phyloP scores from a whole-genome alignment of 1,284 basidiomycete genomes.

The Leccinum fallax region DNA sequence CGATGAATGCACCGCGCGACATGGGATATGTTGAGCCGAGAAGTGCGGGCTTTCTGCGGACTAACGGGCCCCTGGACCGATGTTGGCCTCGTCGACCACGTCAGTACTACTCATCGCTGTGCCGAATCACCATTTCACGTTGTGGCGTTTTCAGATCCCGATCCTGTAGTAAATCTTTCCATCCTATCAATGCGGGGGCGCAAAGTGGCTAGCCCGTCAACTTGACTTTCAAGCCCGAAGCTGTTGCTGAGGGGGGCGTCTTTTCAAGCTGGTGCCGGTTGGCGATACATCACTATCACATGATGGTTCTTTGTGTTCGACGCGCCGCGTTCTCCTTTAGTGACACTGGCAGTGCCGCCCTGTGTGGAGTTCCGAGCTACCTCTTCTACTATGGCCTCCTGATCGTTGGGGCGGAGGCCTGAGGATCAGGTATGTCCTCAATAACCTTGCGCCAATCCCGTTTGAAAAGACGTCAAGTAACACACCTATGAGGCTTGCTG shows the following conservation, averaged over 20 bases:
- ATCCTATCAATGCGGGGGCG: background rate
- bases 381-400: background rate
- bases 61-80: background rate
- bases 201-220: background rate
- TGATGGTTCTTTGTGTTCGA: background rate
- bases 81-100: background rate
- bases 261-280: background rate
- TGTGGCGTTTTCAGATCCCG: background rate
- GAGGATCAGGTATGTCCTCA: background rate
- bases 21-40: slow-evolving; percentile 8
- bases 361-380: background rate
- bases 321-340: background rate
- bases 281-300: no score
- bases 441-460: background rate
- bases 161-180: background rate
- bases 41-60: background rate
- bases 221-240: background rate
- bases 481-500: background rate
- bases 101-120: background rate
- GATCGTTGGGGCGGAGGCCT: background rate
- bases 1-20: slow-evolving; percentile 80
- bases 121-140: no score
- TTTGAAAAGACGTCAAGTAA: background rate
- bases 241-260: background rate
- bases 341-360: no score